Base-by-base conservation (phyloP, 108 stramenopile species). In the Cyclotella atomus region DNA sequence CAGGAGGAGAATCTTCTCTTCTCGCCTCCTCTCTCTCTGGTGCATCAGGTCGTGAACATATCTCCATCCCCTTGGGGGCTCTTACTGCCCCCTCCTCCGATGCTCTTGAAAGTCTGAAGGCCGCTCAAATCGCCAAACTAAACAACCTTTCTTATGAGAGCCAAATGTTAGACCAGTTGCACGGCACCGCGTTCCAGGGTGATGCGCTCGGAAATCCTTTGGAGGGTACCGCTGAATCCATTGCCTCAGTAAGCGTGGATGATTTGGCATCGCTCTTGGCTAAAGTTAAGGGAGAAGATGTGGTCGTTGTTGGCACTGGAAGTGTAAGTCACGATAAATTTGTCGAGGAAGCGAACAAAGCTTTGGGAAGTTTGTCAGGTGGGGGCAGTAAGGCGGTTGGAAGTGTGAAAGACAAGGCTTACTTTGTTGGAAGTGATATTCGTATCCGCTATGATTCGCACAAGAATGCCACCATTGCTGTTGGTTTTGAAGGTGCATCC, bases 281-380 rank as follows among this genome's bases (percentile, higher is more conserved):
- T 5, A 41, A 57, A n/a, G 54, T 68, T 9, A 17, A 21, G 30
- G 77, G 77, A 35, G 32, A 35, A 1, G 54, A 78, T 66, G 95
- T 98, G 84, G 96, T 97, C 12, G 87, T 99, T 50, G 97, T 95
- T 28, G 98, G 95, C 5, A 98, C 99, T 8, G 99, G 99, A 44
- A 88, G 89, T 19, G 74, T 98, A 9, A 84, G 97, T 59, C 99
- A 99, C 83, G 84, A 75, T 3, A 72, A 91, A 75, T 72, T 98
- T 20, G 96, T 96, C 45, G 90, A 79, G 32, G 77, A 97, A 62
- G 96, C 91, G 1, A 80, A 83, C 2, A 63, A 88, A 71, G 85
- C 92, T 72, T 98, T 97, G 81, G 97, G 97, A 27, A 44, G 61
- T 23, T 63, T 96, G 30, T 85, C 93, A 16, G 65, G 66, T 12